Percentiles rank a stretch among this genome's conserved stretches.
These are phyloP conservation scores for Melampsora abietis-canadensis DNA, from an alignment of 1,284 basidiomycete species.

Conservation along the genomic window DNA sequence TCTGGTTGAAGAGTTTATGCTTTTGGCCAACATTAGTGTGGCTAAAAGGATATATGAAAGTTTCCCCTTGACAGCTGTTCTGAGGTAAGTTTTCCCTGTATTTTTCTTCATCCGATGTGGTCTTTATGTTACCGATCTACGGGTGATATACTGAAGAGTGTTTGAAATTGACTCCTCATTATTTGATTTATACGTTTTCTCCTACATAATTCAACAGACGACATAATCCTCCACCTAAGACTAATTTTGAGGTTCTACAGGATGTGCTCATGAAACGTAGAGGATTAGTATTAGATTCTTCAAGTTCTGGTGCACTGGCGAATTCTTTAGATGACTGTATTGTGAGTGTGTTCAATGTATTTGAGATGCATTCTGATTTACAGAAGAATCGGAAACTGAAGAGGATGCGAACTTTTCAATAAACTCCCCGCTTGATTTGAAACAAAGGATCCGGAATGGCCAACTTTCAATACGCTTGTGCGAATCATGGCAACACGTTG, in stretches of 20 bases:
- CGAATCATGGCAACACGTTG: conserved; percentile 98
- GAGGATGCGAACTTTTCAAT: not conserved
- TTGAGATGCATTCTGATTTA: not conserved
- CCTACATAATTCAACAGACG: conserved; percentile 59
- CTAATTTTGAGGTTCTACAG: conserved; percentile 93
- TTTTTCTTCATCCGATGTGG: not conserved
- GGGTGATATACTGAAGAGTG: too few species aligned
- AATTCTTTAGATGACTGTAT: conserved; percentile 81
- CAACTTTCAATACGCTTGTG: conserved; percentile 93
- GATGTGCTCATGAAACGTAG: conserved; percentile 85
- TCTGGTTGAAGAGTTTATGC: conserved; percentile 98
- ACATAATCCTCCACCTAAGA: conserved; percentile 86
- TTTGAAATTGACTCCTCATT: not conserved
- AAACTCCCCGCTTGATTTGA: conserved; percentile 2
- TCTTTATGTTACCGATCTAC: conserved; percentile 9
- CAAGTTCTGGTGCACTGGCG: conserved; percentile 86
- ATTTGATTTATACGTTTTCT: conserved; percentile 11
- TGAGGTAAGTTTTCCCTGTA: conserved; percentile 61
- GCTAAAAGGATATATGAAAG: conserved; percentile 87
- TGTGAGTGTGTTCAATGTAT: conserved; percentile 57
- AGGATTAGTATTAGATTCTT: conserved; percentile 81
- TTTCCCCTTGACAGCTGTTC: conserved; percentile 91
- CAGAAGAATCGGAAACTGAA: not conserved
- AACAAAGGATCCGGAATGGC: conserved; percentile 68
- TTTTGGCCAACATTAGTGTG: conserved; percentile 93